Conservation (phyloP, 768 basidiomycete species). For the Hemileccinum impolitum region DNA sequence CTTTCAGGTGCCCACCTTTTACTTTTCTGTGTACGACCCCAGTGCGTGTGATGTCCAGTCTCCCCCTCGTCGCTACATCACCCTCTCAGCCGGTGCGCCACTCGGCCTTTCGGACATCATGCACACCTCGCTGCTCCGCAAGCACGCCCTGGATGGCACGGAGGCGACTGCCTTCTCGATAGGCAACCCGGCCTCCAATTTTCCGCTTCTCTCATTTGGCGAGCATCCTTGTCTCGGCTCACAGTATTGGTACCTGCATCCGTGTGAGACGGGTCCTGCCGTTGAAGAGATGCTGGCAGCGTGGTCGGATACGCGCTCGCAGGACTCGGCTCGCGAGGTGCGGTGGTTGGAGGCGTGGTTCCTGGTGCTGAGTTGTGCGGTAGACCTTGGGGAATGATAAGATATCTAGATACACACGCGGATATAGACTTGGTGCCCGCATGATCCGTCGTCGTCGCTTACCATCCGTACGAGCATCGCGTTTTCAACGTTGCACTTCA, state of each 20-base stretch:
- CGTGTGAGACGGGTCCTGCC: slow-evolving; percentile 69
- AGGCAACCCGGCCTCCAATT: slow-evolving; percentile 46
- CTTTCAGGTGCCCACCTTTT: slow-evolving; percentile 80
- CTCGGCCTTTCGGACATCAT: slow-evolving; percentile 56
- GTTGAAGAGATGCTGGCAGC: slow-evolving; percentile 69
- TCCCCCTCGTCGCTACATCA: slow-evolving; percentile 14
- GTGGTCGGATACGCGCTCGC: slow-evolving; percentile 7
- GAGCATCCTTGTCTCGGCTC: slow-evolving; percentile 78
- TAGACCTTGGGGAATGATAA: slow-evolving; percentile 47
- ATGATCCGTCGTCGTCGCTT: neutral
- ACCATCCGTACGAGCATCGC: neutral
- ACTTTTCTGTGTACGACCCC: slow-evolving; percentile 66
- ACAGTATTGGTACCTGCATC: slow-evolving; percentile 85
- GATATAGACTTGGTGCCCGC: neutral
- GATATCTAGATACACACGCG: no score
- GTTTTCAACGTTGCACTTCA: slow-evolving; percentile 1
- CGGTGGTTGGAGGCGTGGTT: slow-evolving; percentile 76
- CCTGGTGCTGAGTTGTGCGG: slow-evolving; percentile 62
- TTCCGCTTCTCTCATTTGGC: slow-evolving; percentile 81
- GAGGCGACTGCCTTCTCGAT: slow-evolving; percentile 54
- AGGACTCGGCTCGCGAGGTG: slow-evolving; percentile 15
- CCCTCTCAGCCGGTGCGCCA: slow-evolving; percentile 57
- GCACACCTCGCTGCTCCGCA: slow-evolving; percentile 57
- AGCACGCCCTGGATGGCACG: slow-evolving; percentile 39
- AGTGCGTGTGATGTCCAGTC: slow-evolving; percentile 48